These are phyloP conservation scores for Hebeloma cylindrosporum DNA, from an alignment of 768 basidiomycete genomes.

Conservation along the genomic window DNA sequence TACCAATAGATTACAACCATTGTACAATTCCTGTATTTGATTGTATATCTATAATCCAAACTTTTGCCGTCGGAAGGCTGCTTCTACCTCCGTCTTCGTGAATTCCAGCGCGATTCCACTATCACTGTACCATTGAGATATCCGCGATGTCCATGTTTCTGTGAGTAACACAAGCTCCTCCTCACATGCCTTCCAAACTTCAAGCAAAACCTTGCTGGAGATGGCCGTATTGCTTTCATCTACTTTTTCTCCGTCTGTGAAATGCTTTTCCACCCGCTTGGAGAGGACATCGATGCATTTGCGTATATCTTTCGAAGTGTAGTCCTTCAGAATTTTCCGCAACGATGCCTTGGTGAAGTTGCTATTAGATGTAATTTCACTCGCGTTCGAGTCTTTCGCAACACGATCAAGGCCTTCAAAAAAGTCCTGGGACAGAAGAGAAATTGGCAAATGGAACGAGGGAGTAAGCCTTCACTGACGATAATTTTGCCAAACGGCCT, in stretches of 20 bases:
- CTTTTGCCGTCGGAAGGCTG: slow-evolving; percentile 67
- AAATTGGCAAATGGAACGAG: background rate
- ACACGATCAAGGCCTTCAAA: slow-evolving; percentile 92
- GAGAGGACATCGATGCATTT: slow-evolving; percentile 85
- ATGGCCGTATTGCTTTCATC: slow-evolving; percentile 57
- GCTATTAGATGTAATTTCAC: slow-evolving; percentile 72
- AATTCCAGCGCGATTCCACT: slow-evolving; percentile 75
- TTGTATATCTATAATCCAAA: slow-evolving; percentile 21
- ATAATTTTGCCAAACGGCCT: slow-evolving; percentile 86
- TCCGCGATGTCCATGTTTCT: slow-evolving; percentile 63
- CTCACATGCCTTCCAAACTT: slow-evolving; percentile 91
- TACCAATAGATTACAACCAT: slow-evolving; percentile 13
- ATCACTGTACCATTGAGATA: slow-evolving; percentile 79
- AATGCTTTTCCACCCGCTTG: slow-evolving; percentile 95
- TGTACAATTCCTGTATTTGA: slow-evolving; percentile 5
- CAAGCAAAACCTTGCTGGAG: slow-evolving; percentile 67
- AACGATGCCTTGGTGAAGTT: slow-evolving; percentile 74
- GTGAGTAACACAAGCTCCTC: slow-evolving; percentile 77
- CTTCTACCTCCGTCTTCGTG: slow-evolving; percentile 69
- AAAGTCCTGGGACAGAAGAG: slow-evolving; percentile 64
- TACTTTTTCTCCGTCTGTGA: slow-evolving; percentile 74
- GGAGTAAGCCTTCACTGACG: slow-evolving; percentile 44
- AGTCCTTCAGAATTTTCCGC: slow-evolving; percentile 87
- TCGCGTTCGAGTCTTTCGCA: slow-evolving; percentile 73
- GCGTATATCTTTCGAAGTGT: slow-evolving; percentile 83